phyloP scores from a whole-genome alignment of 2,329 filamentous ascomycete species.

The Curvularia verruculosa region DNA sequence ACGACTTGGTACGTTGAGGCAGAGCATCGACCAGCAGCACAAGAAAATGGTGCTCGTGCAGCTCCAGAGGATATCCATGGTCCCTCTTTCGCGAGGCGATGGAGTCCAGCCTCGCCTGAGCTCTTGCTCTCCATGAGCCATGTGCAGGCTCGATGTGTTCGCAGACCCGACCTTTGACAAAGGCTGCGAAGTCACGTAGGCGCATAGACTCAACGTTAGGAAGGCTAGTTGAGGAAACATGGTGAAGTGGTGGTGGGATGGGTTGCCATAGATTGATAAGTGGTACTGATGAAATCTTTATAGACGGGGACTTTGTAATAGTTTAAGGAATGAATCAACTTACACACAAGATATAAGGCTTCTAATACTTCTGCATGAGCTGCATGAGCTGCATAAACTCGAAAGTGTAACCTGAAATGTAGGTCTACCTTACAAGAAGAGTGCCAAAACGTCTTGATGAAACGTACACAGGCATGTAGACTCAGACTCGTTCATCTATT shows the following conservation, averaged over 20 bases:
- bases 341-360: background rate
- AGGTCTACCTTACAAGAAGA: background rate
- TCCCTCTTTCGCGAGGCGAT: slow-evolving; percentile 7
- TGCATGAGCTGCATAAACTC: background rate
- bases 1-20: slow-evolving; percentile 7
- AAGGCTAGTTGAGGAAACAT: background rate
- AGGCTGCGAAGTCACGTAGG: background rate
- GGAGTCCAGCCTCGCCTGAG: background rate
- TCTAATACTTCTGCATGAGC: background rate
- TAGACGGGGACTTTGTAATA: background rate
- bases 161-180: background rate
- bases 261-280: background rate
- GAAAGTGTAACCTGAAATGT: background rate
- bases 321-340: background rate
- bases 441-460: background rate
- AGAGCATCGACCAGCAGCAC: slow-evolving; percentile 15
- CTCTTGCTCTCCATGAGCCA: background rate
- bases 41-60: slow-evolving; percentile 15
- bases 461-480: background rate
- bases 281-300: background rate
- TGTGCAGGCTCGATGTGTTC: background rate
- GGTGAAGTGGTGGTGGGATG: background rate
- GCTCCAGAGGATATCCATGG: slow-evolving; percentile 13
- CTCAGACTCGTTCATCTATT: background rate
- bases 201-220: background rate